These are phyloP conservation scores for Colletotrichum tabaci DNA, from an alignment of 2,329 filamentous ascomycete species.

Conservation along the genomic window DNA sequence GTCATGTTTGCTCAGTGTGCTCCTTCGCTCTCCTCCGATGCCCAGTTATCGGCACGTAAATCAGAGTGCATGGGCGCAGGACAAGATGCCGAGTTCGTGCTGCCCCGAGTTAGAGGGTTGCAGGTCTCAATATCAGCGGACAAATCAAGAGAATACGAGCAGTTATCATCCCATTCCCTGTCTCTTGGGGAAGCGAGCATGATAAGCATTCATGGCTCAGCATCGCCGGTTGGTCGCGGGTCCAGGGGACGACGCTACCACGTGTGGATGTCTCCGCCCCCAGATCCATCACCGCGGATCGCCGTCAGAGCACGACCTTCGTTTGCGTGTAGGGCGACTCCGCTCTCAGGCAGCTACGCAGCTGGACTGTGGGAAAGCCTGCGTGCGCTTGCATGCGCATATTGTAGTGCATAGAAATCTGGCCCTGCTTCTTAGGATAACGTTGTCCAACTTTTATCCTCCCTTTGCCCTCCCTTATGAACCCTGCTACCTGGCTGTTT, in stretches of 20 bases:
- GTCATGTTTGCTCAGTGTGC: background rate
- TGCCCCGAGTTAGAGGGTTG: background rate
- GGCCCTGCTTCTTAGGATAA: background rate
- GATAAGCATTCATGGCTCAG: background rate
- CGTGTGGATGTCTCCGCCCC: slow-evolving; percentile 35
- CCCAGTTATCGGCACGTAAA: slow-evolving; percentile 11
- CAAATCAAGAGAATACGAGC: background rate
- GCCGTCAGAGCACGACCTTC: background rate
- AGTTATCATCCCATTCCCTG: background rate
- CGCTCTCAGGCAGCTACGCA: slow-evolving; percentile 11
- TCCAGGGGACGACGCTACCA: slow-evolving; percentile 18
- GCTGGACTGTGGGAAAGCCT: background rate
- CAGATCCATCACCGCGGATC: slow-evolving; percentile 24
- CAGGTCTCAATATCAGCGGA: background rate
- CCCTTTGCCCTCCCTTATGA: background rate
- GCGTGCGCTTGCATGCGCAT: background rate
- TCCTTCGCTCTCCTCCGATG: slow-evolving; percentile 28
- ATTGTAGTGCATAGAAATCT: background rate
- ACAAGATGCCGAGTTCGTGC: background rate
- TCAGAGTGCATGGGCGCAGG: background rate
- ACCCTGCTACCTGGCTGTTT: too few species aligned
- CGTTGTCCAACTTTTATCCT: background rate
- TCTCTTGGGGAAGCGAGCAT: background rate
- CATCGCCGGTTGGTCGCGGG: background rate
- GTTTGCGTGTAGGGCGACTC: slow-evolving; percentile 12